phyloP scores from a whole-genome alignment of 768 basidiomycete species.

The Sarcodon aspratus region DNA sequence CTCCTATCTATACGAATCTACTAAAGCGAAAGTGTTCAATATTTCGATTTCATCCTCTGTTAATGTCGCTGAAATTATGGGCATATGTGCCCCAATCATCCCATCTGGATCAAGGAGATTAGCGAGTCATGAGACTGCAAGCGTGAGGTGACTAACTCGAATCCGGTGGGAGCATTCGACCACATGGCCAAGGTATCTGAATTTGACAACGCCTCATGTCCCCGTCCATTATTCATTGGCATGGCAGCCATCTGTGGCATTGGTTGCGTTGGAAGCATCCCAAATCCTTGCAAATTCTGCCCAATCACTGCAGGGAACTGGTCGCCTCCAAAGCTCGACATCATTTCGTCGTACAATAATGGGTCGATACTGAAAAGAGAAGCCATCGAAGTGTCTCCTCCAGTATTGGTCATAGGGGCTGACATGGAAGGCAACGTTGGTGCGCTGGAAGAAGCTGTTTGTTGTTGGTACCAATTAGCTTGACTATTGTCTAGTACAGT shows the following conservation, averaged over 20 bases:
- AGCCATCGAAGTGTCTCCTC: conserved; percentile 8
- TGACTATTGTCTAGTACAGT: not conserved
- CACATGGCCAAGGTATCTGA: conserved; percentile 42
- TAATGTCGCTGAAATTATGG: conserved; percentile 11
- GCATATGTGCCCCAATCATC: conserved; percentile 17
- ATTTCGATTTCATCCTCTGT: not conserved
- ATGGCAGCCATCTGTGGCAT: not conserved
- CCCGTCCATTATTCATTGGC: not conserved
- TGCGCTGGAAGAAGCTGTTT: not conserved
- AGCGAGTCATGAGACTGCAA: not conserved
- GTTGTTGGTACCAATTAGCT: not conserved
- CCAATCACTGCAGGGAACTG: not conserved
- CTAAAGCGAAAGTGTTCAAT: no score
- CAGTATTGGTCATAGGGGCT: not conserved
- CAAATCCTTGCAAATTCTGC: not conserved
- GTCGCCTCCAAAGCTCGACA: conserved; percentile 8
- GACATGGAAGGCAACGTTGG: not conserved
- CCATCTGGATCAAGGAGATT: conserved; percentile 7
- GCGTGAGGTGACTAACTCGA: conserved; percentile 37
- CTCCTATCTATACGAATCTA: no score
- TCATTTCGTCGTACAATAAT: conserved; percentile 14
- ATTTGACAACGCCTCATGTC: not conserved
- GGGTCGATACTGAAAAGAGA: conserved; percentile 12
- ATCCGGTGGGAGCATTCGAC: conserved; percentile 47
- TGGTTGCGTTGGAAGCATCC: not conserved